Conservation (phyloP, 78 protist genomes). For the Anaeramoeba flamelloides region DNA sequence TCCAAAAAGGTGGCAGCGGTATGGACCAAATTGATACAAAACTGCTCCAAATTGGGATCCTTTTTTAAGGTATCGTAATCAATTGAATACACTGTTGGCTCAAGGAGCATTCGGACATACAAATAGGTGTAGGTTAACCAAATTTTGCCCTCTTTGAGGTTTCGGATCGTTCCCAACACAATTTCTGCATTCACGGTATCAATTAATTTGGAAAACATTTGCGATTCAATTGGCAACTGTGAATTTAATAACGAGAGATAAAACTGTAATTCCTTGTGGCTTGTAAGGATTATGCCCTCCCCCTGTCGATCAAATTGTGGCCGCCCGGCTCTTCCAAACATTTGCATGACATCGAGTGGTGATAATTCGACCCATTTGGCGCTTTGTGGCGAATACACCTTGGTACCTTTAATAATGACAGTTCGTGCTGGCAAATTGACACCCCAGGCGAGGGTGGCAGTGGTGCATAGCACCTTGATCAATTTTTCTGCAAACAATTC, state of each 20-base stretch:
- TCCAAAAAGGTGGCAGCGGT: constrained; percentile 74
- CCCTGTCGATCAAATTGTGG: constrained; percentile 86
- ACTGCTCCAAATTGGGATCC: constrained; percentile 45
- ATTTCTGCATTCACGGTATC: constrained; percentile 95
- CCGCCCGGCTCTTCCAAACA: constrained; percentile 99
- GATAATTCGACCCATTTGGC: constrained; percentile 79
- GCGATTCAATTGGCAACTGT: constrained; percentile 95
- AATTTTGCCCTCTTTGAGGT: not conserved
- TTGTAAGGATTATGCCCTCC: constrained; percentile 65
- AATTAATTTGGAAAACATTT: constrained; percentile 48
- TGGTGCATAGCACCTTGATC: not conserved
- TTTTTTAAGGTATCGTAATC: constrained; percentile 21
- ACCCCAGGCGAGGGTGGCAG: not conserved
- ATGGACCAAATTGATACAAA: constrained; percentile 65
- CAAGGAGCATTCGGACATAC: constrained; percentile 76
- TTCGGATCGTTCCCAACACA: constrained; percentile 68
- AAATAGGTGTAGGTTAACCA: constrained; percentile 16
- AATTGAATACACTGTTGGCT: constrained; percentile 75
- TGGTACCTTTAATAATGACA: not conserved
- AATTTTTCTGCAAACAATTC: not conserved
- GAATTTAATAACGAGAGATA: constrained; percentile 84
- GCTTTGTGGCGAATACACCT: constrained; percentile 68
- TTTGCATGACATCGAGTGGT: constrained; percentile 87
- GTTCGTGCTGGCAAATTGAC: not conserved
- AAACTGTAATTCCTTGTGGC: constrained; percentile 67